Evolutionary conservation across 139 green algal species (phyloP), one percentile per base, ranked within the genome.

Genomic region (Trebouxia sp.): DNA sequence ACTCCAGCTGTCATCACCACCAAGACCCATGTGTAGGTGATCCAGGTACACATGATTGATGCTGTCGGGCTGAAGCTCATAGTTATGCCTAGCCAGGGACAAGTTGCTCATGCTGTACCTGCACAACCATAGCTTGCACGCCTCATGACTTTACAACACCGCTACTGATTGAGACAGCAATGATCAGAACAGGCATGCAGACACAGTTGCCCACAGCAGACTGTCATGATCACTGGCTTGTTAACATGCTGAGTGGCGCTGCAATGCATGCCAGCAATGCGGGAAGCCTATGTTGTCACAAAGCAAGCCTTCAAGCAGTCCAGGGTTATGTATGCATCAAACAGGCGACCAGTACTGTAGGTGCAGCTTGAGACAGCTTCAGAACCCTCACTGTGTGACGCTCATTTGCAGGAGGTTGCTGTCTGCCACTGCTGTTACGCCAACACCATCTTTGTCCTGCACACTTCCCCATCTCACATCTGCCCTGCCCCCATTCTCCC

Each of bases 1-100:
- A 43, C 84, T 94, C 96, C 96, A 99, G 82, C 87, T 95, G 88
- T 98, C 95, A 85, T 99, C 96, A 1, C 96, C 96, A 20, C 96
- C 96, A 22, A 98, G 87, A 0, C 96, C 96, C 93, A 99, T 98
- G 84, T 98, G 93, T 3, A 67, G 58, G 37, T 88, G 82, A 80
- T 99, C 96, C 78, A 99, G 41, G 76, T 96, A 88, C 67, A 98
- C 65, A 76, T 96, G 87, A 20, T 80, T 88, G 41, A 70, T 76
- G 32, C 53, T 53, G 30, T 87, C 75, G 8, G 80, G 48, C 38
- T 83, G 11, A 43, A 96, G 79, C 67, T 98, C 90, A 43, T 92
- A 83, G 37, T 95, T 80, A 76, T 98, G 94, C 50, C 74, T 84
- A 0, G 93, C 90, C 1, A 62, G 75, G 14, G 80, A 77, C 43